A percentile compares a stretch with the other conserved stretches of the same genome.
These are phyloP conservation scores for Babesia caballi DNA, from an alignment of 169 alveolate genomes.

Conservation along the genomic window DNA sequence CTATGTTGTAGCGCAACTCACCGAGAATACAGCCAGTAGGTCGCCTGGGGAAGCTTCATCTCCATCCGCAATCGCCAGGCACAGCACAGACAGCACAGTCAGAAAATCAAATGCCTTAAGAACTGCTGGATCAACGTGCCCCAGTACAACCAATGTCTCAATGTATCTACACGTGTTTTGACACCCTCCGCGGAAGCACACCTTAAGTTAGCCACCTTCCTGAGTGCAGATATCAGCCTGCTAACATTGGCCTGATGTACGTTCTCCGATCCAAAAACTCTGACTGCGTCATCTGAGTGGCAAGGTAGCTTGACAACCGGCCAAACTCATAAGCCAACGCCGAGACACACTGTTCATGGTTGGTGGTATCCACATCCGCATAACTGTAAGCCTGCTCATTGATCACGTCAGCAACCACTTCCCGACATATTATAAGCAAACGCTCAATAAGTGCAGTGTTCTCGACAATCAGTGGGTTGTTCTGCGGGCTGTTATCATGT, in stretches of 20 bases:
- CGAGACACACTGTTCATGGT: constrained; percentile 30
- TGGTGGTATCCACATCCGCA: not conserved
- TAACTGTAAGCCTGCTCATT: not conserved
- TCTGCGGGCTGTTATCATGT: not conserved
- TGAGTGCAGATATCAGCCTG: constrained; percentile 7
- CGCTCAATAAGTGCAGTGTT: not conserved
- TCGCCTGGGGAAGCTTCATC: constrained; percentile 1
- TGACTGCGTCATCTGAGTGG: not conserved
- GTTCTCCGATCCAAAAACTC: constrained; percentile 50
- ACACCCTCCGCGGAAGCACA: not conserved
- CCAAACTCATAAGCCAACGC: constrained; percentile 54
- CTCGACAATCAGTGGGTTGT: not conserved
- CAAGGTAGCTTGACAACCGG: not conserved
- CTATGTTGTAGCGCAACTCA: not conserved
- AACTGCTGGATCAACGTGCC: not conserved
- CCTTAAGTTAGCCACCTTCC: constrained; percentile 2
- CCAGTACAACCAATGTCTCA: constrained; percentile 18
- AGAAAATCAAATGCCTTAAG: constrained; percentile 47
- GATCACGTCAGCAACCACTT: not conserved
- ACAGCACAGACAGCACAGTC: constrained; percentile 19
- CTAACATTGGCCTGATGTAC: constrained; percentile 51
- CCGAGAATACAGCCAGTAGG: constrained; percentile 4
- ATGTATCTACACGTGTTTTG: constrained; percentile 10
- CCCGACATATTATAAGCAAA: not conserved
- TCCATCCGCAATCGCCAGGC: constrained; percentile 16